A percentile compares a stretch with the other conserved stretches of the same genome.
phyloP scores from a whole-genome alignment of 345 rosid genomes.

The Gynandropsis gynandra region DNA sequence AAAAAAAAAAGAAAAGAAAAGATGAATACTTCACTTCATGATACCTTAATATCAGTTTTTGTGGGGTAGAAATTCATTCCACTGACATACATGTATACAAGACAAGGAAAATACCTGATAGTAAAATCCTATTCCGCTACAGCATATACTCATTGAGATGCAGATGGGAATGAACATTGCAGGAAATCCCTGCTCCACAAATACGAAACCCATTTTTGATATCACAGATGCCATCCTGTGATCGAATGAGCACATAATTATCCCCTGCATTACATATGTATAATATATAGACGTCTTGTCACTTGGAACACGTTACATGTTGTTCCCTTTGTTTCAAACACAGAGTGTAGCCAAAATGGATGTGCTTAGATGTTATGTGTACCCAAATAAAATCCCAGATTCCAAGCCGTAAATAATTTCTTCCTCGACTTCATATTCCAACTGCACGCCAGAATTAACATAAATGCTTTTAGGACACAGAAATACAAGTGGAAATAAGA shows the following conservation, averaged over 20 bases:
- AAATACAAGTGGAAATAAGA: constrained; percentile 2
- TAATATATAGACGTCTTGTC: background rate
- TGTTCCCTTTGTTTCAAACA: constrained; percentile 7
- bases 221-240: constrained; percentile 95
- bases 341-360: too few species aligned
- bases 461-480: background rate
- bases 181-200: constrained; percentile 76
- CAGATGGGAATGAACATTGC: constrained; percentile 66
- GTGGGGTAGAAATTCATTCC: background rate
- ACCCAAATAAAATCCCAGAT: constrained; percentile 96
- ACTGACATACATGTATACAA: constrained; percentile 1
- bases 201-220: constrained; percentile 95
- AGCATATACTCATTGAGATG: constrained; percentile 73
- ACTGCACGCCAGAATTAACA: constrained; percentile 36
- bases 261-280: too few species aligned
- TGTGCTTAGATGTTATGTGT: constrained; percentile 16
- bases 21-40: background rate
- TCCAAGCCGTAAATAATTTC: constrained; percentile 96
- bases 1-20: constrained; percentile 13
- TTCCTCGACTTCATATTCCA: constrained; percentile 93
- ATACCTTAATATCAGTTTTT: constrained; percentile 4
- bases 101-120: constrained; percentile 57
- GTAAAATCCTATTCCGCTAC: constrained; percentile 85
- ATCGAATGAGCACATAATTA: constrained; percentile 19
- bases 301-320: background rate